Evolutionary conservation across 2,329 filamentous ascomycete species (phyloP).

Genomic region (Colletotrichum euphorbiae): DNA sequence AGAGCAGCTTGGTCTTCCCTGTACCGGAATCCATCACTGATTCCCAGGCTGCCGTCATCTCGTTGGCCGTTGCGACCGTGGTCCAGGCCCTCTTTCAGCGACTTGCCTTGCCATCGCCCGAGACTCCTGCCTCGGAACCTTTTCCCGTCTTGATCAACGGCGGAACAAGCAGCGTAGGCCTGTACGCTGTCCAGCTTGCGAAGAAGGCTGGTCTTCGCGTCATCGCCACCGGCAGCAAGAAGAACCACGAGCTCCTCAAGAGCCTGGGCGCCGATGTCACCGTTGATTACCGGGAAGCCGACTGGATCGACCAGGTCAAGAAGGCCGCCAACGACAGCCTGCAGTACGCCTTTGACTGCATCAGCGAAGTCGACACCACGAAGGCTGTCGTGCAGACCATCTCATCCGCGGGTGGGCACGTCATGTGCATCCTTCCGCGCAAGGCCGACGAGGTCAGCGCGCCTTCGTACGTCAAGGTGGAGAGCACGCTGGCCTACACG

Average conservation of each 20-base stretch:
- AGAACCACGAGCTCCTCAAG: slow-evolving; percentile 53
- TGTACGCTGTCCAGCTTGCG: slow-evolving; percentile 36
- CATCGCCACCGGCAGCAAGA: slow-evolving; percentile 39
- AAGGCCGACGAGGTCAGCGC: slow-evolving; percentile 34
- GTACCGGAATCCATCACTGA: slow-evolving; percentile 20
- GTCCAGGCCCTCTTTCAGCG: slow-evolving; percentile 38
- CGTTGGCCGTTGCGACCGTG: slow-evolving; percentile 31
- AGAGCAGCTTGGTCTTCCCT: slow-evolving; percentile 34
- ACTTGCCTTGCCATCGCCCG: slow-evolving; percentile 16
- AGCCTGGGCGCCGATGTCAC: slow-evolving; percentile 58
- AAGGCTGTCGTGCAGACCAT: slow-evolving; percentile 45
- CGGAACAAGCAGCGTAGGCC: slow-evolving; percentile 42
- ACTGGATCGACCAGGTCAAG: slow-evolving; percentile 33
- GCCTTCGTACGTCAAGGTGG: slow-evolving; percentile 31
- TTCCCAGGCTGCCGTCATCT: slow-evolving; percentile 25
- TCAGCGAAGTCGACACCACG: slow-evolving; percentile 47
- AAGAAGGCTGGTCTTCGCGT: slow-evolving; percentile 32
- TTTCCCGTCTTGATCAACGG: slow-evolving; percentile 45
- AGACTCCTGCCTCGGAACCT: slow-evolving; percentile 11
- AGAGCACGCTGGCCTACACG: slow-evolving; percentile 35
- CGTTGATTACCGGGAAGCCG: slow-evolving; percentile 57
- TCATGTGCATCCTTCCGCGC: slow-evolving; percentile 44
- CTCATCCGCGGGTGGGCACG: slow-evolving; percentile 45
- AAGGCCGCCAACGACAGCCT: slow-evolving; percentile 41
- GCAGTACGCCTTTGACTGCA: slow-evolving; percentile 46